A percentile compares a stretch with the other conserved stretches of the same genome.
Conservation (phyloP, 2,329 filamentous ascomycete genomes). For the Neonectria hederae region DNA sequence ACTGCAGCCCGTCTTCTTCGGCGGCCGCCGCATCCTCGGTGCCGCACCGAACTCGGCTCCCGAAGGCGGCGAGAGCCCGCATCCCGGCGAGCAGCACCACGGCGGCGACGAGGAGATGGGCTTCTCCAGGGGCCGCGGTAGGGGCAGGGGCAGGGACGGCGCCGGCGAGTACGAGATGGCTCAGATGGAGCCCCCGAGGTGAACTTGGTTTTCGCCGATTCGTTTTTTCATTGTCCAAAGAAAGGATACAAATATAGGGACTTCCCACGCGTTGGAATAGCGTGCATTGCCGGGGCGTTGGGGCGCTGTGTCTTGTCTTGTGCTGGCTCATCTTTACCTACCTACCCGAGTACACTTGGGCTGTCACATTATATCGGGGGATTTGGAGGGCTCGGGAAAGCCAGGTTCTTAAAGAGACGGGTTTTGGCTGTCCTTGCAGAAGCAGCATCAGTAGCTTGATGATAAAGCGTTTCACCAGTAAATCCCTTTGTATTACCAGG, state of each 20-base stretch:
- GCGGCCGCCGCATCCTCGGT: constrained; percentile 61
- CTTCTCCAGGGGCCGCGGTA: constrained; percentile 59
- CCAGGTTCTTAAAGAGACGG: background rate
- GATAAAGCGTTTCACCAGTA: background rate
- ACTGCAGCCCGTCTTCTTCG: constrained; percentile 87
- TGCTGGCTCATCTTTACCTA: constrained; percentile 14
- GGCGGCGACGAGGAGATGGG: constrained; percentile 59
- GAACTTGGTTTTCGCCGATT: background rate
- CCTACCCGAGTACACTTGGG: constrained; percentile 7
- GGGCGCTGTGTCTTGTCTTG: constrained; percentile 30
- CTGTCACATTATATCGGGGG: constrained; percentile 9
- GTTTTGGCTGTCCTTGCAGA: background rate
- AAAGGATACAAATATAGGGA: constrained; percentile 8
- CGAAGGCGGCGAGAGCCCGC: constrained; percentile 42
- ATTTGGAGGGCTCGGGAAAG: background rate
- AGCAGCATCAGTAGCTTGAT: background rate
- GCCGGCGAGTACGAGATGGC: constrained; percentile 74
- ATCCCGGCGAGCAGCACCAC: constrained; percentile 25
- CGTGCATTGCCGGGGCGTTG: constrained; percentile 50
- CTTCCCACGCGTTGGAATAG: constrained; percentile 35
- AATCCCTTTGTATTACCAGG: background rate
- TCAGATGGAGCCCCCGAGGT: constrained; percentile 37
- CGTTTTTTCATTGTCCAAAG: background rate
- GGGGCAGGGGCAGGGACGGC: constrained; percentile 63
- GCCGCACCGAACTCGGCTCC: constrained; percentile 61